phyloP scores from a whole-genome alignment of 2,329 filamentous ascomycete species.

The Macrophomina pseudophaseolina region DNA sequence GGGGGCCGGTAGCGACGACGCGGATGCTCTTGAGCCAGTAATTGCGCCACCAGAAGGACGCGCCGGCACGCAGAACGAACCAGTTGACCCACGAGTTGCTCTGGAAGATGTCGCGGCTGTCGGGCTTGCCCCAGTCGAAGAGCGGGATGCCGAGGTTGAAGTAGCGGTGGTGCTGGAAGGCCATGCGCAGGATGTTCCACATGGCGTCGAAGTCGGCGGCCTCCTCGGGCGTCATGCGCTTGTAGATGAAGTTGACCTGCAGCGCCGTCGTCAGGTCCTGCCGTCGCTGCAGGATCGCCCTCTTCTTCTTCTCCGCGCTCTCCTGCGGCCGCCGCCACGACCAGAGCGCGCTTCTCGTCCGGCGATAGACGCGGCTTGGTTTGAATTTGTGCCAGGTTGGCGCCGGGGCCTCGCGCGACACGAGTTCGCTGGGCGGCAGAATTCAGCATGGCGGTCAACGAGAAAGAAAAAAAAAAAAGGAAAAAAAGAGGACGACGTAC shows the following conservation, averaged over 20 bases:
- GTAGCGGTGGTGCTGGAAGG: conserved; percentile 35
- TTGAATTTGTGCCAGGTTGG: conserved; percentile 19
- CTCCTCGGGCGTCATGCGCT: conserved; percentile 29
- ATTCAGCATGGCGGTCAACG: not conserved
- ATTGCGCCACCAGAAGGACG: conserved; percentile 39
- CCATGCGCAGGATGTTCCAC: conserved; percentile 38
- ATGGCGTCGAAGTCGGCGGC: conserved; percentile 39
- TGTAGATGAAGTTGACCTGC: conserved; percentile 23
- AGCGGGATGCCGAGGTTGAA: conserved; percentile 36
- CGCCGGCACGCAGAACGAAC: conserved; percentile 40
- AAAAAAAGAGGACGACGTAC: conserved; percentile 2
- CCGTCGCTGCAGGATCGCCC: conserved; percentile 20
- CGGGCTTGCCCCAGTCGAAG: conserved; percentile 31
- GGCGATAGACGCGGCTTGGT: conserved; percentile 23
- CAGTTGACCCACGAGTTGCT: conserved; percentile 41
- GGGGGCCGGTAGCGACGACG: not conserved
- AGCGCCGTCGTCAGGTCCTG: conserved; percentile 33
- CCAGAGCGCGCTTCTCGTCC: conserved; percentile 21
- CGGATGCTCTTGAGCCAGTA: conserved; percentile 33
- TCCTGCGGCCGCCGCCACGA: conserved; percentile 25
- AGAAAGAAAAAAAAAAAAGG: not conserved
- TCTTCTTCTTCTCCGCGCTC: conserved; percentile 17
- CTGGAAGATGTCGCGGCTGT: conserved; percentile 26
- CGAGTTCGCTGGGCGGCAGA: conserved; percentile 6
- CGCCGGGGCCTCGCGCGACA: not conserved